Conservation (phyloP, 495 filamentous ascomycete species). For the Astrocystis sublimbata region DNA sequence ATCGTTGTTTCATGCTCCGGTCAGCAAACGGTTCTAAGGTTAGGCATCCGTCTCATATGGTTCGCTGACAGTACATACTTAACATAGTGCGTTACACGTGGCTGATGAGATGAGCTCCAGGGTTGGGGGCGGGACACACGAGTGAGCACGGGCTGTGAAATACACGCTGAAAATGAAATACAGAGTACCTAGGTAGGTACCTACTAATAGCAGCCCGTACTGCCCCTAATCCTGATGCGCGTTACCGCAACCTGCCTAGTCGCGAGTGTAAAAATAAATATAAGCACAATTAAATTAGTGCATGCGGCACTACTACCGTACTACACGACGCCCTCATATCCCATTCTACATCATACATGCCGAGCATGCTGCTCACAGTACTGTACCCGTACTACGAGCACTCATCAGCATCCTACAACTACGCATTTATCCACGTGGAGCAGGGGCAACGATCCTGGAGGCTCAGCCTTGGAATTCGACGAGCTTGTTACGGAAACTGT, state of each 20-base stretch:
- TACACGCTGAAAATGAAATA: conserved; percentile 8
- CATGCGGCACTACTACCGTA: too few species aligned
- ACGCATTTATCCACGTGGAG: not conserved
- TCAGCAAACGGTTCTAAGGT: conserved; percentile 8
- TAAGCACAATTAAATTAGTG: conserved; percentile 14
- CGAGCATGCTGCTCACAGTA: not conserved
- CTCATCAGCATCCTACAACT: too few species aligned
- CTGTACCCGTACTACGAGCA: too few species aligned
- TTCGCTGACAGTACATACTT: too few species aligned
- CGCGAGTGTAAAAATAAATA: too few species aligned
- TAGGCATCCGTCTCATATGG: conserved; percentile 7
- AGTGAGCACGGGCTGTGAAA: not conserved
- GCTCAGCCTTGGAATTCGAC: conserved; percentile 9
- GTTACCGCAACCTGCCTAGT: too few species aligned
- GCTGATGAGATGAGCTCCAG: too few species aligned
- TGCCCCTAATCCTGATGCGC: too few species aligned
- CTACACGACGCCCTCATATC: not conserved
- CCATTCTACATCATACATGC: too few species aligned
- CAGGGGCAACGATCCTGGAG: not conserved
- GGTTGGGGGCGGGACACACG: not conserved
- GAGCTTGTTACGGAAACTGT: conserved; percentile 3
- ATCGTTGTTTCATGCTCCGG: not conserved
- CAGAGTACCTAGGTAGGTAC: too few species aligned
- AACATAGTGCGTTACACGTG: conserved; percentile 4
- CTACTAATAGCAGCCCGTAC: too few species aligned